phyloP scores from a whole-genome alignment of 2,329 filamentous ascomycete species.

The Beauveria sp. region DNA sequence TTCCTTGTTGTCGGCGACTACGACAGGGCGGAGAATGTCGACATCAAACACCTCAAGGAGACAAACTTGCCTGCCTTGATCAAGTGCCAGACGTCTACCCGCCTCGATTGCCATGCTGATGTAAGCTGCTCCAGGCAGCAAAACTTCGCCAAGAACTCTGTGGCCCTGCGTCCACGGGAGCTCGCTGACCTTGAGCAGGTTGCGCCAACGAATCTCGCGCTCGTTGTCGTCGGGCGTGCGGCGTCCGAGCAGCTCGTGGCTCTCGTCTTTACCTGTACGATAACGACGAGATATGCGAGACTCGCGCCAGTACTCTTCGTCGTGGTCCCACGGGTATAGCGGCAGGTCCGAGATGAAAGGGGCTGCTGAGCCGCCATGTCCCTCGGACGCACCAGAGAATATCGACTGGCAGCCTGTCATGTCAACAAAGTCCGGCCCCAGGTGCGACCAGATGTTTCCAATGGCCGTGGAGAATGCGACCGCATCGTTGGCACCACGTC shows the following conservation, averaged over 20 bases:
- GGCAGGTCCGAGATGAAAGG: slow-evolving; percentile 25
- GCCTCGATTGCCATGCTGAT: slow-evolving; percentile 37
- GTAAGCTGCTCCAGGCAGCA: slow-evolving; percentile 39
- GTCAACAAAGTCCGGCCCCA: not conserved
- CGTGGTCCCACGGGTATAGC: slow-evolving; percentile 25
- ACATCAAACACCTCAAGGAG: slow-evolving; percentile 6
- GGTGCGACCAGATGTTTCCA: not conserved
- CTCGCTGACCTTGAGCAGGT: slow-evolving; percentile 37
- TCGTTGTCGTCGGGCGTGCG: slow-evolving; percentile 12
- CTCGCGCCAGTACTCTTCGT: slow-evolving; percentile 19
- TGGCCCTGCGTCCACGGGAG: slow-evolving; percentile 50
- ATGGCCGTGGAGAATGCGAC: slow-evolving; percentile 17
- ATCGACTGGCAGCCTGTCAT: not conserved
- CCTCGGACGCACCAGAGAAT: not conserved
- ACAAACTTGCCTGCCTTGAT: not conserved
- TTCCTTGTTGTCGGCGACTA: not conserved
- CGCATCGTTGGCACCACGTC: slow-evolving; percentile 28
- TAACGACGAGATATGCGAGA: slow-evolving; percentile 23
- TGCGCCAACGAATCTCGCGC: slow-evolving; percentile 34
- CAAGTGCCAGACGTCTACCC: slow-evolving; percentile 13
- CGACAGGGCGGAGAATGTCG: not conserved
- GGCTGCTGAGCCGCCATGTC: slow-evolving; percentile 15
- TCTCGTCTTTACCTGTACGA: slow-evolving; percentile 27
- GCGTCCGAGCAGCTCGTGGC: slow-evolving; percentile 36
- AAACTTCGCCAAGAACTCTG: slow-evolving; percentile 39